phyloP scores from a whole-genome alignment of 108 stramenopile species.

The Parietichytrium sp. region DNA sequence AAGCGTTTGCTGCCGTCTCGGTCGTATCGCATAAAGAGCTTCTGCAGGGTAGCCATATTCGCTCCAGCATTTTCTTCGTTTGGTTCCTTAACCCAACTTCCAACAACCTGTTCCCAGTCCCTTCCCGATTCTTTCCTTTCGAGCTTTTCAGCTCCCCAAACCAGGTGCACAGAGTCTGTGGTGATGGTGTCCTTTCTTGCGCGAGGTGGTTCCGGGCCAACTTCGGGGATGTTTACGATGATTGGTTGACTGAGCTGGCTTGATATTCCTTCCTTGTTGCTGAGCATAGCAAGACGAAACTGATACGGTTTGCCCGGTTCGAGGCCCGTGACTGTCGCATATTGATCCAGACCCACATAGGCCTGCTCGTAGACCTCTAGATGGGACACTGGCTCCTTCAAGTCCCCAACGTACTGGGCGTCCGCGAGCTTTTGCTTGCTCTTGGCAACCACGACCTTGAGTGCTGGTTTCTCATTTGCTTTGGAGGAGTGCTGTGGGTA shows the following conservation, averaged over 20 bases:
- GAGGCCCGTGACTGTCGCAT: not conserved
- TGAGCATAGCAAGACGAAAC: not conserved
- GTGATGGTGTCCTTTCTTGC: not conserved
- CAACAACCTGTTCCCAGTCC: constrained; percentile 12
- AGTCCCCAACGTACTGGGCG: not conserved
- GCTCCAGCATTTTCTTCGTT: not conserved
- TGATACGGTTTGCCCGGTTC: not conserved
- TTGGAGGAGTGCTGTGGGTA: not conserved
- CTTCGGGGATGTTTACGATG: not conserved
- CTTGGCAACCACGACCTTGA: not conserved
- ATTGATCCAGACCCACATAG: not conserved
- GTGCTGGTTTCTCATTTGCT: constrained; percentile 14
- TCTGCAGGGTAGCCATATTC: not conserved
- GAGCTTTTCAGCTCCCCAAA: not conserved
- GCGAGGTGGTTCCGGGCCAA: not conserved
- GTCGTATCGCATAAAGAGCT: constrained; percentile 1
- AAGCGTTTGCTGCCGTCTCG: not conserved
- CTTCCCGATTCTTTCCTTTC: constrained; percentile 38
- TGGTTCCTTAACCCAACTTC: constrained; percentile 20
- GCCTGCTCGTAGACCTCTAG: constrained; percentile 24
- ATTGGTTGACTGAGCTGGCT: not conserved
- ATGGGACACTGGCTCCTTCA: not conserved
- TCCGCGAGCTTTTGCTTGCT: not conserved
- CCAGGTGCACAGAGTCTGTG: not conserved
- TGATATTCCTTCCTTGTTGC: not conserved